Percentiles rank a stretch among this genome's conserved stretches.
phyloP scores from a whole-genome alignment of 1,284 basidiomycete species.

The Pulveroboletus sp. region DNA sequence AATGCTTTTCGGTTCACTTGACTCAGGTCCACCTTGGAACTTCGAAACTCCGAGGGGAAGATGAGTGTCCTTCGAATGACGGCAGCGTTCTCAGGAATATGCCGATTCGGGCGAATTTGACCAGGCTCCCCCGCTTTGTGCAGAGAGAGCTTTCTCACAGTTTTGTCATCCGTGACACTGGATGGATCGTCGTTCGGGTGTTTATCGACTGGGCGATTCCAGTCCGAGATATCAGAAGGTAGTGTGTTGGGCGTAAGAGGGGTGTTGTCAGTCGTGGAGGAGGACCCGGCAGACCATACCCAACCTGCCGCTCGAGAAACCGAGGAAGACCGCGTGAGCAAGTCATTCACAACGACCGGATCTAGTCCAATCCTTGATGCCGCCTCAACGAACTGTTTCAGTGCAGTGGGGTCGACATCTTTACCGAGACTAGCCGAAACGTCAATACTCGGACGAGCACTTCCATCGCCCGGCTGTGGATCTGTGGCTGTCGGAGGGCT shows the following conservation, averaged over 20 bases:
- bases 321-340: slow-evolving; percentile 69
- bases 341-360: slow-evolving; percentile 63
- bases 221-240: slow-evolving; percentile 20
- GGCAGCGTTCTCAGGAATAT: slow-evolving; percentile 44
- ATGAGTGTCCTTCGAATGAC: slow-evolving; percentile 77
- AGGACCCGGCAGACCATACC: slow-evolving; percentile 44
- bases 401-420: slow-evolving; percentile 38
- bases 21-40: slow-evolving; percentile 54
- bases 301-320: slow-evolving; percentile 54
- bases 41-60: slow-evolving; percentile 63
- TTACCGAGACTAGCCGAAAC: slow-evolving; percentile 17
- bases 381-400: slow-evolving; percentile 74
- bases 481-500: slow-evolving; percentile 6
- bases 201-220: slow-evolving; percentile 37
- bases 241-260: slow-evolving; percentile 22
- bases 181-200: slow-evolving; percentile 40
- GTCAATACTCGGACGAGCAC: slow-evolving; percentile 30
- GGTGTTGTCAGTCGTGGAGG: slow-evolving; percentile 28
- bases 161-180: slow-evolving; percentile 35
- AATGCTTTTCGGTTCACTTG: slow-evolving; percentile 58
- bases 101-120: slow-evolving; percentile 44
- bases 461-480: slow-evolving; percentile 17
- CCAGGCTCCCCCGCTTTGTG: slow-evolving; percentile 44
- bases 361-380: slow-evolving; percentile 74
- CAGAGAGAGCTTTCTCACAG: slow-evolving; percentile 38